Conservation (phyloP, 2,329 filamentous ascomycete genomes). For the Ramularia collo-cygni region DNA sequence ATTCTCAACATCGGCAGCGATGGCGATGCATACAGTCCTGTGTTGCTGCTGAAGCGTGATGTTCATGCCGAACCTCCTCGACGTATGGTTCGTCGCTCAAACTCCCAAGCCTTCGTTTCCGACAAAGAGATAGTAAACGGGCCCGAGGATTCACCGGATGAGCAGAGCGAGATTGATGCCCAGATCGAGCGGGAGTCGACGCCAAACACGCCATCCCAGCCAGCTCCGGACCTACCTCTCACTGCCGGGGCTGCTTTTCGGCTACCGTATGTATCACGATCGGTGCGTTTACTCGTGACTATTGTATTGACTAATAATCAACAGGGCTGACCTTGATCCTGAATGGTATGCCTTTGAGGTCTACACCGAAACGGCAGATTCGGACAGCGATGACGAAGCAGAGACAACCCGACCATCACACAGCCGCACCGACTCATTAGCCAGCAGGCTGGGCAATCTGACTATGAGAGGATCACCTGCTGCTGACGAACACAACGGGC, state of each 20-base stretch:
- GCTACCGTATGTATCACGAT: too few relatives aligned
- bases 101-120: conserved; percentile 9
- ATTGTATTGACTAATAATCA: conserved; percentile 45
- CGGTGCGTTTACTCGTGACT: too few relatives aligned
- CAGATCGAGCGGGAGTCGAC: conserved; percentile 39
- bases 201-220: conserved; percentile 14
- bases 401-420: conserved; percentile 9
- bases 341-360: conserved; percentile 93
- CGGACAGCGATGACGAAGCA: conserved; percentile 44
- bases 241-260: not conserved
- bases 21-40: conserved; percentile 63
- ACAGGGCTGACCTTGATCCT: conserved; percentile 58
- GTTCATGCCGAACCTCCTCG: conserved; percentile 55
- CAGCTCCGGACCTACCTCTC: conserved; percentile 4
- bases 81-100: conserved; percentile 45
- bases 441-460: conserved; percentile 41
- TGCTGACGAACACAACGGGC: conserved; percentile 13
- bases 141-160: conserved; percentile 26
- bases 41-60: conserved; percentile 69
- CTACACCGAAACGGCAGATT: conserved; percentile 55
- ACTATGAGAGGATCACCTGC: conserved; percentile 28
- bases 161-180: conserved; percentile 41
- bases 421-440: conserved; percentile 27
- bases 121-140: conserved; percentile 11
- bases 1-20: conserved; percentile 75